Evolutionary conservation across 2,329 filamentous ascomycete species (phyloP).

Genomic region (Septoria linicola): DNA sequence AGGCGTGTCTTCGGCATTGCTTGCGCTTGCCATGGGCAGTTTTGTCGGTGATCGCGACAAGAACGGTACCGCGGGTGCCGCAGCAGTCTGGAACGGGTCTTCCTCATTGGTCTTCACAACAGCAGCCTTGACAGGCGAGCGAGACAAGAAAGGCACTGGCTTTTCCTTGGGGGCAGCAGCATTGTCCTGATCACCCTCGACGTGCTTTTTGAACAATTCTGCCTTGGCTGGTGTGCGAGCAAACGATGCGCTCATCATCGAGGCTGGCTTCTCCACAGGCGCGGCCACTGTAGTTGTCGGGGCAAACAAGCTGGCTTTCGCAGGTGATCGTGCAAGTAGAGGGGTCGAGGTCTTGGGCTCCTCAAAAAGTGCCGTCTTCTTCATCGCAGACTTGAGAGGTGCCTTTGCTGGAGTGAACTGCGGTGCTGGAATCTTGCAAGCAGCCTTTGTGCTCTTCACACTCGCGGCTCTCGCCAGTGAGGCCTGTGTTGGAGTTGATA

Average conservation of each 20-base stretch:
- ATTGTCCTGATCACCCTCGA: neutral
- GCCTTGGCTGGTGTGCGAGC: conserved; percentile 32
- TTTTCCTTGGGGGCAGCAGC: conserved; percentile 14
- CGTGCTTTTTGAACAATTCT: conserved; percentile 14
- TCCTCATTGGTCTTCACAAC: conserved; percentile 23
- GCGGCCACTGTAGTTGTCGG: neutral
- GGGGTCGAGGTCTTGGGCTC: conserved; percentile 23
- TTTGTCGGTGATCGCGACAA: conserved; percentile 39
- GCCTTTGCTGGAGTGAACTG: conserved; percentile 29
- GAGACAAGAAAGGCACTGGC: conserved; percentile 31
- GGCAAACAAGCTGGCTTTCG: conserved; percentile 30
- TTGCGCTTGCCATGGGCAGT: conserved; percentile 17
- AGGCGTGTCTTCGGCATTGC: conserved; percentile 25
- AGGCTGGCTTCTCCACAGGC: conserved; percentile 19
- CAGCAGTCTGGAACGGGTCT: conserved; percentile 21
- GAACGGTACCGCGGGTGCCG: conserved; percentile 29
- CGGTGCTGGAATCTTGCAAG: conserved; percentile 34
- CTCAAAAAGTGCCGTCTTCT: conserved; percentile 10
- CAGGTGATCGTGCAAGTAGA: conserved; percentile 34
- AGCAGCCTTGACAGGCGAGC: conserved; percentile 33
- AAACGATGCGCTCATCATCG: conserved; percentile 28
- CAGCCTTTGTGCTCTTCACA: conserved; percentile 46
- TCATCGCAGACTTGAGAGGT: conserved; percentile 9
- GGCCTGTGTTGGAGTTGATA: conserved; percentile 77
- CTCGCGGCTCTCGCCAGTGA: conserved; percentile 64